phyloP scores from a whole-genome alignment of 2,329 filamentous ascomycete species.

The Hypoxylon sp. region DNA sequence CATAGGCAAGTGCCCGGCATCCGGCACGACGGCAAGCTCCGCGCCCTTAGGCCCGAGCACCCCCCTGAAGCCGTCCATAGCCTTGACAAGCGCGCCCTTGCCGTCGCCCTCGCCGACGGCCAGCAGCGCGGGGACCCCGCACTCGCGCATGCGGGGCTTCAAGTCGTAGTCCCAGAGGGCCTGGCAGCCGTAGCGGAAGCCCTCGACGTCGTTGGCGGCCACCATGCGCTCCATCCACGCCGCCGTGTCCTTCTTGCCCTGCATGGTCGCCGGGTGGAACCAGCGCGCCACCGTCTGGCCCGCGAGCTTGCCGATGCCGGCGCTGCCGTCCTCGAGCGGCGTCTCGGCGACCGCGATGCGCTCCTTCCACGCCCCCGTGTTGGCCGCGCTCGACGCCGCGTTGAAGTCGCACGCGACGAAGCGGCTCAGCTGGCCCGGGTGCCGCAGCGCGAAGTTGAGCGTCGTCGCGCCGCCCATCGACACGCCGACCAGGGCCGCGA shows the following conservation, averaged over 20 bases:
- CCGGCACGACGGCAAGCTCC: conserved; percentile 70
- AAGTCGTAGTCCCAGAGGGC: conserved; percentile 78
- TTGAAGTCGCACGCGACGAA: conserved; percentile 89
- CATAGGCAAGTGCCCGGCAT: conserved; percentile 85
- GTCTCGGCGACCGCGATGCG: conserved; percentile 73
- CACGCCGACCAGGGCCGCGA: conserved; percentile 76
- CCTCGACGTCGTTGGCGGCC: conserved; percentile 70
- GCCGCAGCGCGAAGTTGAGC: conserved; percentile 78
- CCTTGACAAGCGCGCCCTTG: conserved; percentile 73
- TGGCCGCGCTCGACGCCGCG: conserved; percentile 72
- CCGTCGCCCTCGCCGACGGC: conserved; percentile 78
- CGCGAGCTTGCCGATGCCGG: conserved; percentile 72
- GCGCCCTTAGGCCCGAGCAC: conserved; percentile 62
- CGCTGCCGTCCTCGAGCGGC: conserved; percentile 54
- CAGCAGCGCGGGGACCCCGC: conserved; percentile 68
- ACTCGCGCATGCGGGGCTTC: conserved; percentile 60
- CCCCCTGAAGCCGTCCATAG: conserved; percentile 77
- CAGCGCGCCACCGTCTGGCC: conserved; percentile 76
- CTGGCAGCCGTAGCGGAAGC: conserved; percentile 72
- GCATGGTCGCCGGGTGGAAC: conserved; percentile 70
- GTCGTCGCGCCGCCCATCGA: conserved; percentile 83
- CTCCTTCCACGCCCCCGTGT: conserved; percentile 81
- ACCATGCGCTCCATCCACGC: conserved; percentile 73
- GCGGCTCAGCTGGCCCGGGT: conserved; percentile 79
- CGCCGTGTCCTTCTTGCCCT: conserved; percentile 55